Evolutionary conservation across 1,284 basidiomycete species (phyloP), one percentile per base, ranked within the genome.

Genomic region (Tilletia caries): DNA sequence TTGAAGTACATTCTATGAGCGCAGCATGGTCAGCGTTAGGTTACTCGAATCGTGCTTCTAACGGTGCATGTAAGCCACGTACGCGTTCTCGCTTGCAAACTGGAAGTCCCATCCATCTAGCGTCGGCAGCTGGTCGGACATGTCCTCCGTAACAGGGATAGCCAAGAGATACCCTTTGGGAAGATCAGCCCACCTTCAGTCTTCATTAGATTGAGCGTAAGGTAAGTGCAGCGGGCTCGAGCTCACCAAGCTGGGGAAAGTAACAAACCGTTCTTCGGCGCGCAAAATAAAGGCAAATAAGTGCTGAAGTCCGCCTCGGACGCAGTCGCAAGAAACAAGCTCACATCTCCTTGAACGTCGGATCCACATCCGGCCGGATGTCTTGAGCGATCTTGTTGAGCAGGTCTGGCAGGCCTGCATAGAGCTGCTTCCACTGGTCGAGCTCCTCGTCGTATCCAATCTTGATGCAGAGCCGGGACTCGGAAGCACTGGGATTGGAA

Each of bases 381-480:
- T 86, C 84, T 64, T 85, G 83, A 2, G 89, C 88, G 32, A 87
- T 85, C 67, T 83, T 85, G 66, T 68, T 52, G 71, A 95, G 84
- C 44, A 94, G 87, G n/a, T n/a, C n/a, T n/a, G n/a, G n/a, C n/a
- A n/a, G n/a, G 3, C 91, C 92, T 76, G 90, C 86, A 79, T 92
- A 93, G 2, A 90, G 86, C n/a, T 91, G 89, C 75, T 92, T 92
- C 79, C 89, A 86, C 75, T 91, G 88, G 84, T 97, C 94, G 2
- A 97, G 86, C 73, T 91, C 89, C 67, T 90, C 89, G 78, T 96
- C 92, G 46, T 96, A 86, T 54, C 90, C 88, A 1, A 88, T 86
- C 67, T 90, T 86, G 66, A 96, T 88, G 78, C 90, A 91, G 6
- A 93, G 86, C 67, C 91, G 86, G 29, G 86, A 87, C 48, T 89